Conservation (phyloP, 495 filamentous ascomycete species). For the Bacidia rubella region DNA sequence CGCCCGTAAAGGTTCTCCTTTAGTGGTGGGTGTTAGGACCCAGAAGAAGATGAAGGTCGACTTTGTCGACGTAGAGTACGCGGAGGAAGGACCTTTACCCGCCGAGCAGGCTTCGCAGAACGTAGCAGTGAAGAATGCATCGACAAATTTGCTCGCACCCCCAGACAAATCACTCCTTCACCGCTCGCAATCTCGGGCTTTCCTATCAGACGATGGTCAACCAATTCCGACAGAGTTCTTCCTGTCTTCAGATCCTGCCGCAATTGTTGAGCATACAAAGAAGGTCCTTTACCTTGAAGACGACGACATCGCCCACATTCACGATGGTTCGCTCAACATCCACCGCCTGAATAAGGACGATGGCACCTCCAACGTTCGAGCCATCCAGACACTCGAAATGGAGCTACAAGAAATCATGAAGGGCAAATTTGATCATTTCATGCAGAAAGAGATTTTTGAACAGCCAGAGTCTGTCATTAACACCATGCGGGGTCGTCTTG, state of each 20-base stretch:
- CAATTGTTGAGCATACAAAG: slow-evolving; percentile 98
- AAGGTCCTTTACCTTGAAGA: slow-evolving; percentile 99
- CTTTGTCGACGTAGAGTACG: slow-evolving; percentile 96
- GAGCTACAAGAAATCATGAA: slow-evolving; percentile 99
- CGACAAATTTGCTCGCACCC: slow-evolving; percentile 65
- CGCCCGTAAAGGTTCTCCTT: slow-evolving; percentile 90
- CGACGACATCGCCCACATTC: slow-evolving; percentile 98
- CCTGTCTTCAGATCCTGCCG: slow-evolving; percentile 92
- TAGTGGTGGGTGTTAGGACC: slow-evolving; percentile 91
- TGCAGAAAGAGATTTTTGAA: slow-evolving; percentile 99
- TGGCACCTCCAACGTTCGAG: slow-evolving; percentile 89
- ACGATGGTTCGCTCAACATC: slow-evolving; percentile 96
- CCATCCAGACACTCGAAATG: slow-evolving; percentile 94
- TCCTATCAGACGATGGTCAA: slow-evolving; percentile 93
- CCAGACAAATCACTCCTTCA: slow-evolving; percentile 95
- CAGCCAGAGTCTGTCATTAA: slow-evolving; percentile 98
- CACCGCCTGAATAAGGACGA: slow-evolving; percentile 94
- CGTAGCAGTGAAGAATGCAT: slow-evolving; percentile 85
- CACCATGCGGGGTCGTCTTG: slow-evolving; percentile 97
- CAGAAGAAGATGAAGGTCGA: slow-evolving; percentile 99
- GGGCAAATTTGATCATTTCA: slow-evolving; percentile 99
- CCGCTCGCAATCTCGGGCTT: slow-evolving; percentile 93
- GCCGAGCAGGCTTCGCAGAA: slow-evolving; percentile 95
- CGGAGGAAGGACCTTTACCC: slow-evolving; percentile 72
- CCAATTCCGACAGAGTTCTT: slow-evolving; percentile 99